Evolutionary conservation across 306 rosid genomes (phyloP), one percentile per base, ranked within the genome.

Genomic region (Malus asiatica): DNA sequence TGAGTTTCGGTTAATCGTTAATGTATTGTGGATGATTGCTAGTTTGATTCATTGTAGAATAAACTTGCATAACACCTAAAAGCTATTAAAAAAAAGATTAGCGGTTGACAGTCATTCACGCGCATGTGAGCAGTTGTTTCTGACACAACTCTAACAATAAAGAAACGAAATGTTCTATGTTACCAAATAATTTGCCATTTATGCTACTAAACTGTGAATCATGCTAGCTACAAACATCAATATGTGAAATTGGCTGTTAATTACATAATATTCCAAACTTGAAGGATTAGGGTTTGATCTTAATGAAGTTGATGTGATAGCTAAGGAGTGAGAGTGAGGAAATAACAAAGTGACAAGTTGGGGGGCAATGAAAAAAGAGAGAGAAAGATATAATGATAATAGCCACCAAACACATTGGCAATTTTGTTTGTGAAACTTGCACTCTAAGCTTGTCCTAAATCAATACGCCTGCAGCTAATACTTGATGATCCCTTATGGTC

Each of bases 331-430:
- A 61, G 76, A 57, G 69, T 65, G 25, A 19, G 45, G 48, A 65
- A 65, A 65, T 18, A 42, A 65, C 70, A 65, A 19, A 33, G 27
- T 61, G 30, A 45, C 14, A 19, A 45, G 44, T 27, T 33, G 1
- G 30, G 60, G 12, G 55, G 2, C 55, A 58, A 48, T 62, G 15
- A 70, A 27, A 23, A 40, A 71, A 6, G 71, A 59, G 30, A 11
- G 71, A 59, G 38, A 62, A 57, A 40, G 71, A 77, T 57, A 53
- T 38, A 82, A 89, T 89, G 77, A 87, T 82, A 80, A 27, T 84
- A 66, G 63, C 81, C 85, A 87, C 87, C 90, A 80, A 87, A 80
- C 53, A 15, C 80, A 74, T 68, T n/a, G 44, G 55, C 76, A 75
- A 79, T 62, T 30, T 63, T 22, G 48, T 23, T 48, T 40, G 71